Percentiles rank a stretch among this genome's conserved stretches.
phyloP scores from a whole-genome alignment of 2,329 filamentous ascomycete genomes.

The Dactylonectria estremocensis region DNA sequence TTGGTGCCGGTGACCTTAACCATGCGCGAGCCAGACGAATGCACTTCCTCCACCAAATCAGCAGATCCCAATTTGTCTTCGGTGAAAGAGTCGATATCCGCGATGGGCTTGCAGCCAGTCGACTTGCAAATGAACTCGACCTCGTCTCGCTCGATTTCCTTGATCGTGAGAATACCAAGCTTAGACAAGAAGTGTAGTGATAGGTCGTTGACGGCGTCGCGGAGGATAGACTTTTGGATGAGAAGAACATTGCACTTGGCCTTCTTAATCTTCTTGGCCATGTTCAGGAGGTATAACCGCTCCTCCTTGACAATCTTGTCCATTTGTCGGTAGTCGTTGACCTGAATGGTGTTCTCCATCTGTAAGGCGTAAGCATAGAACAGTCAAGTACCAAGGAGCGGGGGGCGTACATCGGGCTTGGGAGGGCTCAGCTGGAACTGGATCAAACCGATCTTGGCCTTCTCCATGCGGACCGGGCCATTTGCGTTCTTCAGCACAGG shows the following conservation, averaged over 20 bases:
- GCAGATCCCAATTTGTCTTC: constrained; percentile 98
- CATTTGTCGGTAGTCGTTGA: constrained; percentile 99
- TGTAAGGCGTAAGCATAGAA: constrained; percentile 54
- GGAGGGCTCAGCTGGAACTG: constrained; percentile 99
- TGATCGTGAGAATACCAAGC: constrained; percentile 94
- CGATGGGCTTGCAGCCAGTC: constrained; percentile 98
- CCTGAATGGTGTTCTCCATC: constrained; percentile 99
- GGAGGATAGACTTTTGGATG: constrained; percentile 98
- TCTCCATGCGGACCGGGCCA: constrained; percentile 94
- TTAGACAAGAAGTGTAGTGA: constrained; percentile 98
- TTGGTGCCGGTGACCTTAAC: constrained; percentile 96
- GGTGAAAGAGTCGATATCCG: constrained; percentile 97
- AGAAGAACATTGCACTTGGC: constrained; percentile 99
- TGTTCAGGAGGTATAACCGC: constrained; percentile 96
- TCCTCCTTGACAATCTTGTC: constrained; percentile 99
- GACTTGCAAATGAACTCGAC: constrained; percentile 99
- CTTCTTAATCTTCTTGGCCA: constrained; percentile 99
- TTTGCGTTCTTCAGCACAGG: constrained; percentile 93
- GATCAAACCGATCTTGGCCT: constrained; percentile 96
- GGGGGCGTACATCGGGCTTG: constrained; percentile 86
- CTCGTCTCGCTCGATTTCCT: constrained; percentile 98
- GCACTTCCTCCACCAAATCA: constrained; percentile 93
- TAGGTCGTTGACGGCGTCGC: constrained; percentile 97
- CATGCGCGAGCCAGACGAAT: constrained; percentile 89
- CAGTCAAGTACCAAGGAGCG: neutral